phyloP scores from a whole-genome alignment of 306 rosid genomes.

The Trifolium dubium region DNA sequence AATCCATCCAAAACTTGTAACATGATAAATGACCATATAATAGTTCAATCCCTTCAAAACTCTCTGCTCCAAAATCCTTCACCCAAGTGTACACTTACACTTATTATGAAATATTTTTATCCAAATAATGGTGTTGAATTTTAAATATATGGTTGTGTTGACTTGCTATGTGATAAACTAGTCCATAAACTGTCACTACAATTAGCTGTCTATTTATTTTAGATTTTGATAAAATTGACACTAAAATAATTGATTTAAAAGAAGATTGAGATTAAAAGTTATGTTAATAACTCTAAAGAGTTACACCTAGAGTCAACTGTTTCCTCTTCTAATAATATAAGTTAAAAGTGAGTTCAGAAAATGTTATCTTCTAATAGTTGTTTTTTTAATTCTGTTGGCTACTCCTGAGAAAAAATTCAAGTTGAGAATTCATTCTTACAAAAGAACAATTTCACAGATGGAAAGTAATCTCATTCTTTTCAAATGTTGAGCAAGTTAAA shows the following conservation, averaged over 20 bases:
- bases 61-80: no score
- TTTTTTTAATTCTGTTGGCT: not conserved
- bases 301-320: no score
- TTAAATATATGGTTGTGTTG: not conserved
- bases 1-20: no score
- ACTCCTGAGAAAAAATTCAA: not conserved
- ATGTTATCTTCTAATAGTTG: not conserved
- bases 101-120: no score
- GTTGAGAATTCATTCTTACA: not conserved
- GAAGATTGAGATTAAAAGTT: not conserved
- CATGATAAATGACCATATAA: no score
- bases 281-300: not conserved
- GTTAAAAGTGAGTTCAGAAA: not conserved
- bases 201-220: not conserved
- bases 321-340: not conserved
- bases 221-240: not conserved
- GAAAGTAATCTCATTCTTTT: not conserved
- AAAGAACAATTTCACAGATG: not conserved
- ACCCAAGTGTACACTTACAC: no score
- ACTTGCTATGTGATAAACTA: no score
- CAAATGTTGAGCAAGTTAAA: not conserved
- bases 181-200: no score
- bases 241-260: not conserved
- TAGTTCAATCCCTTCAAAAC: no score
- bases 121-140: not conserved